phyloP scores from a whole-genome alignment of 257 asterid species.

The Solanum neorickii region DNA sequence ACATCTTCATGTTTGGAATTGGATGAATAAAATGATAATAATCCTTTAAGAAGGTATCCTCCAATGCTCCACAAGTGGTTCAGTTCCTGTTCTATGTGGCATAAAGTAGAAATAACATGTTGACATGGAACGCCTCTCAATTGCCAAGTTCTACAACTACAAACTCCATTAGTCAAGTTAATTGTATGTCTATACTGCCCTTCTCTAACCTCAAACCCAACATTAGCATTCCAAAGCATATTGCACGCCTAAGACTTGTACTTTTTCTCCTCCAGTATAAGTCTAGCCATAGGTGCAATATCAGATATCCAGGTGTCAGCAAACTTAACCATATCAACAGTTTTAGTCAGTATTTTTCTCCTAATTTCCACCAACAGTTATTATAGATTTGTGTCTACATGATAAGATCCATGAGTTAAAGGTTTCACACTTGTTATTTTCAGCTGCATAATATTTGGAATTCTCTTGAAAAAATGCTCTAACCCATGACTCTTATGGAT shows the following conservation, averaged over 20 bases:
- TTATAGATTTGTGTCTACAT: neutral
- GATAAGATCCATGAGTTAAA: neutral
- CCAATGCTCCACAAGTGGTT: neutral
- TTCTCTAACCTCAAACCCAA: neutral
- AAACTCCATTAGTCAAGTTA: neutral
- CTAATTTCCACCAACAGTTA: neutral
- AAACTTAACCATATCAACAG: neutral
- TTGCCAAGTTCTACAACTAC: no score
- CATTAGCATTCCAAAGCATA: no score
- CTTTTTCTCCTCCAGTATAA: neutral
- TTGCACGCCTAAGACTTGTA: neutral
- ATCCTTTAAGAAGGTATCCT: neutral
- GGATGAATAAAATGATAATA: neutral
- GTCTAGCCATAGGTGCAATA: neutral
- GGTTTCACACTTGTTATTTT: neutral
- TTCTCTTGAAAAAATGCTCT: neutral
- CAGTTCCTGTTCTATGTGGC: neutral
- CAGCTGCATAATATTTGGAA: no score
- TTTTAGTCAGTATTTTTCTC: neutral
- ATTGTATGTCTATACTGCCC: neutral
- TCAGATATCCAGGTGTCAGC: neutral
- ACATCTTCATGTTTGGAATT: neutral
- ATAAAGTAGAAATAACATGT: neutral
- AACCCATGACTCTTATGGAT: neutral
- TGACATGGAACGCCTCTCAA: neutral